These are phyloP conservation scores for Penicillium palitans DNA, from an alignment of 2,329 filamentous ascomycete genomes.

Conservation along the genomic window DNA sequence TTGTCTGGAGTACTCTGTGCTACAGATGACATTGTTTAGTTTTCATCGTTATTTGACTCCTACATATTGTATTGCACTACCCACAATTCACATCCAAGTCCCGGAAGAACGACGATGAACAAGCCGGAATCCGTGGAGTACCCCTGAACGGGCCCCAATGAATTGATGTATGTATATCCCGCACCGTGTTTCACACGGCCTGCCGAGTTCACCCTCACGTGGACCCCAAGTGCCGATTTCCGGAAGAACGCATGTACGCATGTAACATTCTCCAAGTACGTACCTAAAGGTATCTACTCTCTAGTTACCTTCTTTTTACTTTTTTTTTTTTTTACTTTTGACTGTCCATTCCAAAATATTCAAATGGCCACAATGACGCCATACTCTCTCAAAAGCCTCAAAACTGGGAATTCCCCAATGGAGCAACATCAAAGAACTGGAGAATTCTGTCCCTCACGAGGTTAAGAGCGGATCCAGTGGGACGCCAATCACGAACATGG, in stretches of 20 bases:
- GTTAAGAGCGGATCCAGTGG: not conserved
- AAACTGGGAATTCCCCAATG: not conserved
- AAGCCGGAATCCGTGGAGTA: not conserved
- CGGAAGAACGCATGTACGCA: not conserved
- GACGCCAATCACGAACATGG: not conserved
- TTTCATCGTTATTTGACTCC: not conserved
- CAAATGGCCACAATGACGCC: not conserved
- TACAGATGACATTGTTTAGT: not conserved
- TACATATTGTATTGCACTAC: not conserved
- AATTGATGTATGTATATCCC: not conserved
- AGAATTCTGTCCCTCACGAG: not conserved
- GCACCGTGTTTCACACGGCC: slow-evolving; percentile 4
- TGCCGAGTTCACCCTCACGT: slow-evolving; percentile 6
- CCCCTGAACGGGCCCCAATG: not conserved
- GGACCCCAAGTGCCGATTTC: slow-evolving; percentile 7
- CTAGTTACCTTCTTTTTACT: not conserved
- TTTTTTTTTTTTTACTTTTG: too few species aligned
- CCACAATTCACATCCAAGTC: not conserved
- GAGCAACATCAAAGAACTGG: not conserved
- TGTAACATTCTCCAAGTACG: not conserved
- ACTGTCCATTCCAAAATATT: not conserved
- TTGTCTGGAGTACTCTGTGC: not conserved
- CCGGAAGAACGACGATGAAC: not conserved
- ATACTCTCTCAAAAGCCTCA: not conserved
- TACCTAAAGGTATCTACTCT: not conserved